A percentile compares a stretch with the other conserved stretches of the same genome.
These are phyloP conservation scores for Falciphora oryzae DNA, from an alignment of 2,329 filamentous ascomycete genomes.

Conservation along the genomic window DNA sequence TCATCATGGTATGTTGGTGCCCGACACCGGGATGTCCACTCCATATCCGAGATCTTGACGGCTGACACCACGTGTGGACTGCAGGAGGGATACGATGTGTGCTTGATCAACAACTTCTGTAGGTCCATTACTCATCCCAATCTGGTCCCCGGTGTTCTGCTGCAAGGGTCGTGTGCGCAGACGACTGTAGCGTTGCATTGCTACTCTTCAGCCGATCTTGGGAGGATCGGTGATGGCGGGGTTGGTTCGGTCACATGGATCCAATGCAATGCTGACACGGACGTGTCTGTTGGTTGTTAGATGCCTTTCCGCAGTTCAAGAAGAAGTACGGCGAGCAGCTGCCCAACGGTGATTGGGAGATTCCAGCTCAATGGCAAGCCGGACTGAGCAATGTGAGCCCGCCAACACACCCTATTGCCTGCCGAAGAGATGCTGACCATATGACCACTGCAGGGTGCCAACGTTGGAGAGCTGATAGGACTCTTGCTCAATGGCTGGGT, in stretches of 20 bases:
- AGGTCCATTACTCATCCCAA: slow-evolving; percentile 15
- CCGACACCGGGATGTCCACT: background rate
- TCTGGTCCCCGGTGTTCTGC: background rate
- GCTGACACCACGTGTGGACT: background rate
- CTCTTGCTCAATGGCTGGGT: slow-evolving; percentile 60
- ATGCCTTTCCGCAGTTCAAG: slow-evolving; percentile 42
- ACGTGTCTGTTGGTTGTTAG: background rate
- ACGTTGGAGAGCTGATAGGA: slow-evolving; percentile 60
- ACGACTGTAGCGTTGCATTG: background rate
- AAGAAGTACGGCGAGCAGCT: slow-evolving; percentile 48
- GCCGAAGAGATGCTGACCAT: background rate
- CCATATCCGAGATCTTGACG: background rate
- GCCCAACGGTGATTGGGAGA: slow-evolving; percentile 40
- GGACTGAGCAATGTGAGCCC: slow-evolving; percentile 46
- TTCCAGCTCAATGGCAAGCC: slow-evolving; percentile 58
- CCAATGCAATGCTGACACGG: background rate
- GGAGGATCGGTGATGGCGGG: background rate
- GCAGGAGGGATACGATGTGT: slow-evolving; percentile 73
- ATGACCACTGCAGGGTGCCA: slow-evolving; percentile 35
- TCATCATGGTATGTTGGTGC: slow-evolving; percentile 56
- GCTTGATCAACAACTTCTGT: slow-evolving; percentile 76
- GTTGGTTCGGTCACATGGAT: background rate
- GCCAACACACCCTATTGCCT: background rate
- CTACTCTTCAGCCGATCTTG: background rate
- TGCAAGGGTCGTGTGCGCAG: background rate